A percentile compares a stretch with the other conserved stretches of the same genome.
phyloP scores from a whole-genome alignment of 352 stramenopile genomes.

The Phytophthora hybrid region DNA sequence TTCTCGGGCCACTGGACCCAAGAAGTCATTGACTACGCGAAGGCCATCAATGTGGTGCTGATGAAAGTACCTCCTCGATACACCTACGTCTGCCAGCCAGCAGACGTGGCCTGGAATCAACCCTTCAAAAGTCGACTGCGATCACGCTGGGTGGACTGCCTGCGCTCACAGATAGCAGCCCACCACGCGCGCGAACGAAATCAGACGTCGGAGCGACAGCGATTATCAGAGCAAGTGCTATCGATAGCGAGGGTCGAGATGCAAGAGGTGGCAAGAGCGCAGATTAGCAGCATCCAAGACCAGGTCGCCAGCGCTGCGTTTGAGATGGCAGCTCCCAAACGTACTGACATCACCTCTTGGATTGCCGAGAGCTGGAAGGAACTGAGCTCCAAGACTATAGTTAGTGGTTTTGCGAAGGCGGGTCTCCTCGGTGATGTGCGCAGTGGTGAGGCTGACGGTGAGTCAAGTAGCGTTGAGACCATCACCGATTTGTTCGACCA shows the following conservation, averaged over 20 bases:
- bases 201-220: neutral
- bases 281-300: no score
- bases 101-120: conserved; percentile 7
- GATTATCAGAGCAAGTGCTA: neutral
- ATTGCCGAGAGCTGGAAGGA: no score
- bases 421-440: no score
- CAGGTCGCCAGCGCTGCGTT: no score
- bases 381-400: no score
- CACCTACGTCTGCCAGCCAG: conserved; percentile 13
- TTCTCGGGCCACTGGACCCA: no score
- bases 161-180: neutral
- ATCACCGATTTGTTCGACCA: neutral
- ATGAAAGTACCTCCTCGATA: conserved; percentile 9
- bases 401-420: no score
- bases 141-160: neutral
- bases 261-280: no score
- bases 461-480: neutral
- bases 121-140: conserved; percentile 1
- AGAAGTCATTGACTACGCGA: neutral
- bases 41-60: conserved; percentile 6
- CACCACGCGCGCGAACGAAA: neutral
- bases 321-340: no score
- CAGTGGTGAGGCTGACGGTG: no score
- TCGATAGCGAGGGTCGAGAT: neutral
- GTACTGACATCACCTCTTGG: no score